Conservation (phyloP, 2,329 filamentous ascomycete species). For the Pestalotiopsis sp. region DNA sequence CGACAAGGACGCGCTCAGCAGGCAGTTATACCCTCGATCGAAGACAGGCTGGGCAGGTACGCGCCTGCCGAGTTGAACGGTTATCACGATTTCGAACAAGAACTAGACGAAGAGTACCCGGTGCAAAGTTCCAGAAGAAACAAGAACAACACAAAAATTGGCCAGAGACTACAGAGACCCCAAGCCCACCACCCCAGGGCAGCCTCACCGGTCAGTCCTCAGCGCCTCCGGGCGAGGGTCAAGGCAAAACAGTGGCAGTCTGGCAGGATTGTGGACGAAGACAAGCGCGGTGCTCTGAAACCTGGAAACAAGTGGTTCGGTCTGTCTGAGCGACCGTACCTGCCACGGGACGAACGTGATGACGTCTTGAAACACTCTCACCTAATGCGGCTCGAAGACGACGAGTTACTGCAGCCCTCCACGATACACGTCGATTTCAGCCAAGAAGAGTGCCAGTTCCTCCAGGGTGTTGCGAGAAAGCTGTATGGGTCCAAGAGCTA, state of each 20-base stretch:
- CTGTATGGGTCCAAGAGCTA: constrained; percentile 19
- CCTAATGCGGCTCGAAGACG: constrained; percentile 12
- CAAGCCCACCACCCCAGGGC: not conserved
- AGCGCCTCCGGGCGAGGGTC: constrained; percentile 22
- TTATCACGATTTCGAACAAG: not conserved
- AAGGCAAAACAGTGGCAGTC: constrained; percentile 30
- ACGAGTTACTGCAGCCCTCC: constrained; percentile 14
- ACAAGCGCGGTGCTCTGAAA: not conserved
- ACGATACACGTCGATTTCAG: constrained; percentile 32
- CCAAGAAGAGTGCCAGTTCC: constrained; percentile 24
- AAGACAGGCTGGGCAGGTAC: not conserved
- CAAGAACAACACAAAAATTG: not conserved
- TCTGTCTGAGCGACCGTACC: constrained; percentile 25
- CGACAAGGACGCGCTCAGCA: not conserved
- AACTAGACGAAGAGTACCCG: not conserved
- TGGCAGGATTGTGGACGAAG: constrained; percentile 19
- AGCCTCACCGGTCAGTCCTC: constrained; percentile 15
- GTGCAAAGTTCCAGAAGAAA: not conserved
- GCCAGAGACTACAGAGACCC: not conserved
- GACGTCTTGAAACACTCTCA: constrained; percentile 18
- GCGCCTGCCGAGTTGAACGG: not conserved
- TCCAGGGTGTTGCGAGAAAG: constrained; percentile 24
- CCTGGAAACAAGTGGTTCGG: constrained; percentile 20
- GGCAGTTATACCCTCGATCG: not conserved
- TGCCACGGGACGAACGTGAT: constrained; percentile 18